Base-by-base conservation (phyloP, 768 basidiomycete species). In the Pleurotus giganteus region DNA sequence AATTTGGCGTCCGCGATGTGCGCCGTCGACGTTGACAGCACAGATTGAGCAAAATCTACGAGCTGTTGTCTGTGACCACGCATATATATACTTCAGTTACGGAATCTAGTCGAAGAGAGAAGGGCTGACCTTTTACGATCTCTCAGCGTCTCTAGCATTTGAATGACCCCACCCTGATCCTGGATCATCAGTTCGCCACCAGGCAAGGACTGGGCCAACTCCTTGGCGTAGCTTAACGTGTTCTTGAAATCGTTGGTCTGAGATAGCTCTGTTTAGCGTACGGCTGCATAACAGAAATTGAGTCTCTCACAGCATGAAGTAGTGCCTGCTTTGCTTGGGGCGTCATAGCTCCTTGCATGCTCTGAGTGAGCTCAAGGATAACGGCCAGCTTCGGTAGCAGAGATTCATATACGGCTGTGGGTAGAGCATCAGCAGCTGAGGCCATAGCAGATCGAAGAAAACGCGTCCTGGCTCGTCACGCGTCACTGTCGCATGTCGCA, bases 181-280 rank as follows among this genome's bases (percentile, higher is more conserved):
- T 81, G 74, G 36, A 83, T 76, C 43, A 76, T 69, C 53, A 91
- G 71, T 63, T 91, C 89, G 6, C 89, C 89, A 2, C 90, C 90
- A 0, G 88, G 85, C 4, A 92, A 71, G 43, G 71, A 69, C 7
- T 61, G 61, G 0, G 86, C 84, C 41, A 81, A 68, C 7, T 85
- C 81, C 62, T 80, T 87, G 0, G 88, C 89, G 42, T 80, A 77
- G 21, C 65, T 66, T 39, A 91, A 62, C 8, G 78, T 65, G 53
- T 71, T 81, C 60, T 83, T 87, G 69, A 89, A 85, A 27, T 86
- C 85, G 59, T 84, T 88, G 24, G 87, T 88, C 89, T 91, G 51
- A 5, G 13, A 17, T 55, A 28, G 15, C 27, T 23, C 9, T 24
- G 17, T 23, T 23, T 9, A n/a, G 24, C 9, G 19, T 4, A 17